Evolutionary conservation across 2,329 filamentous ascomycete species (phyloP), one percentile per base, ranked within the genome.

Genomic region (Pezicula carpinea): DNA sequence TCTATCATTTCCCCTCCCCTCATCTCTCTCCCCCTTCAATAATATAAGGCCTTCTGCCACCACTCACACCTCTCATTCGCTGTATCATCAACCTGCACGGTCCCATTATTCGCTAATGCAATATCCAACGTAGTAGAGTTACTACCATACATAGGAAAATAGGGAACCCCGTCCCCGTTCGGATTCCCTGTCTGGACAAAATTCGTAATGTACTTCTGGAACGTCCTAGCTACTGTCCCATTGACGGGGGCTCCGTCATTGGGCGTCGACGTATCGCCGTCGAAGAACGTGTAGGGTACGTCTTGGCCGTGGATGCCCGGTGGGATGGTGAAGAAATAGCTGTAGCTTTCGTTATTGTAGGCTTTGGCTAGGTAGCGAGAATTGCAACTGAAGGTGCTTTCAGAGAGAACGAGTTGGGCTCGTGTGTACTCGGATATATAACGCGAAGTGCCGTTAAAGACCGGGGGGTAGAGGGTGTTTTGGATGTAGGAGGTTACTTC

Each of bases 241-340:
- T 68, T 57, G 18, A 68, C 60, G 7, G 52, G 36, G 5, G 48
- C 10, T 15, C 56, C 56, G 32, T 64, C 50, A 14, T 53, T 43
- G 6, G 41, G n/a, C 4, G 55, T 52, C 2, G 53, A 47, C 3
- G 56, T 60, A 32, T 58, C 56, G 17, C 65, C 66, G 35, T 72
- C 69, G 63, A 70, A 81, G 62, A 73, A 80, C 1, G 74, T 76
- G 53, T 76, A 80, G 0, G 67, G 50, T 4, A 77, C 53, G 53
- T 82, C 79, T 43, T 69, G 60, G 15, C 71, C 75, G 56, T 82
- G 79, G 31, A 76, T 64, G 6, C 68, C 76, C 0, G 77, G 76
- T 0, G 72, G 71, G 1, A 77, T 67, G 18, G 69, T 65, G 56
- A 80, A 82, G 19, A 73, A 60, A 63, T 81, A 80, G 2, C 66